These are phyloP conservation scores for Mortierella sp. DNA, from an alignment of 371 early-diverging fungal species.

Conservation along the genomic window DNA sequence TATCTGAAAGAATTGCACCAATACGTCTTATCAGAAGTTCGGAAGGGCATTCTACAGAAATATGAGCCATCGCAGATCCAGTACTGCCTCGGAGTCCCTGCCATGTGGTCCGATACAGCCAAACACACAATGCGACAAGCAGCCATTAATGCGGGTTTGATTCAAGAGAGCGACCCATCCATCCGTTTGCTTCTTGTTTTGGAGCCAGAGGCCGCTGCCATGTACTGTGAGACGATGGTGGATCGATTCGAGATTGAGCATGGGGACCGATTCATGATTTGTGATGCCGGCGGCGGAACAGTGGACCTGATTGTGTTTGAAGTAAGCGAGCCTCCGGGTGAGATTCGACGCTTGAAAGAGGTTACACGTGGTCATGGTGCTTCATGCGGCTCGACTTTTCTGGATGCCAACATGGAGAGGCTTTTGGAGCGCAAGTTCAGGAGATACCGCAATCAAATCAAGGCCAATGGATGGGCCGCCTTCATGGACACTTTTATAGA, in stretches of 20 bases:
- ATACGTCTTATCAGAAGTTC: constrained; percentile 56
- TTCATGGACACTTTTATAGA: constrained; percentile 68
- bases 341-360: constrained; percentile 57
- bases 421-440: constrained; percentile 61
- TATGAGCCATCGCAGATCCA: constrained; percentile 57
- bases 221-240: constrained; percentile 64
- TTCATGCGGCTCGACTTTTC: constrained; percentile 65
- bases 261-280: constrained; percentile 67
- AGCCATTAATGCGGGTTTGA: constrained; percentile 60
- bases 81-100: constrained; percentile 65
- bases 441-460: constrained; percentile 61
- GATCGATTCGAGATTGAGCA: constrained; percentile 60
- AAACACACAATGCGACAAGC: constrained; percentile 66
- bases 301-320: constrained; percentile 66
- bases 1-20: constrained; percentile 59
- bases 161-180: constrained; percentile 55
- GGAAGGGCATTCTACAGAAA: constrained; percentile 57
- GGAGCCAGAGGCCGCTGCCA: constrained; percentile 66
- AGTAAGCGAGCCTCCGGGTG: constrained; percentile 40
- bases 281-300: constrained; percentile 75
- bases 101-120: constrained; percentile 64
- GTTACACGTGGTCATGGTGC: constrained; percentile 69
- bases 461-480: constrained; percentile 65
- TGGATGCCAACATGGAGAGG: constrained; percentile 67
- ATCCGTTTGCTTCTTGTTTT: constrained; percentile 61